phyloP scores from a whole-genome alignment of 345 rosid species.

The Erodium maritimum region DNA sequence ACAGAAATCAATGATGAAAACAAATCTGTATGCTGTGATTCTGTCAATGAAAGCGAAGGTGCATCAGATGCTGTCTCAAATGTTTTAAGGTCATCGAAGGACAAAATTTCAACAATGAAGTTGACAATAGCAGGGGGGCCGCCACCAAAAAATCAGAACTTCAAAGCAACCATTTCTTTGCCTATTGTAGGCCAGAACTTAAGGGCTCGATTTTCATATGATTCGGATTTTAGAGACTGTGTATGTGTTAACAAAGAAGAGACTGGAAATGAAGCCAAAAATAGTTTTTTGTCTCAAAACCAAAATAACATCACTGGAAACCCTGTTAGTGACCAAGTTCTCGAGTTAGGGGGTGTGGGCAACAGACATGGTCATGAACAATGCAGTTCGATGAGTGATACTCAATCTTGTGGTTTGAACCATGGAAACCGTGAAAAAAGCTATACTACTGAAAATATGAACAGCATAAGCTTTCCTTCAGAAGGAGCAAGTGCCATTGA shows the following conservation, averaged over 20 bases:
- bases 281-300: conserved; percentile 10
- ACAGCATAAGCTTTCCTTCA: not conserved
- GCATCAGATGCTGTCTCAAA: conserved; percentile 14
- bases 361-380: conserved; percentile 13
- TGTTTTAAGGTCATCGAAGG: conserved; percentile 14
- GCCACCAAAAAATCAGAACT: conserved; percentile 71
- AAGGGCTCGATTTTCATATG: conserved; percentile 59
- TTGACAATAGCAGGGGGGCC: conserved; percentile 93
- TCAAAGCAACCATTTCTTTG: conserved; percentile 71
- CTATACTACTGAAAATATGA: conserved; percentile 11
- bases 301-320: conserved; percentile 8
- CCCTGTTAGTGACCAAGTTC: conserved; percentile 14
- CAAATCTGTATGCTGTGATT: conserved; percentile 18
- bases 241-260: conserved; percentile 16
- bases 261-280: conserved; percentile 17
- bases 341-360: conserved; percentile 13
- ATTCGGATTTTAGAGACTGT: conserved; percentile 39
- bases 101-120: conserved; percentile 31
- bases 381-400: conserved; percentile 10
- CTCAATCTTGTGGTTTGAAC: conserved; percentile 14
- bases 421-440: conserved; percentile 12
- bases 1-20: conserved; percentile 31
- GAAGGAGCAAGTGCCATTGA: conserved; percentile 11
- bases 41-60: conserved; percentile 15
- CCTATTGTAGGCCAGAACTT: conserved; percentile 69